Evolutionary conservation across 2,329 filamentous ascomycete species (phyloP).

Genomic region (Xylariaceae sp.): DNA sequence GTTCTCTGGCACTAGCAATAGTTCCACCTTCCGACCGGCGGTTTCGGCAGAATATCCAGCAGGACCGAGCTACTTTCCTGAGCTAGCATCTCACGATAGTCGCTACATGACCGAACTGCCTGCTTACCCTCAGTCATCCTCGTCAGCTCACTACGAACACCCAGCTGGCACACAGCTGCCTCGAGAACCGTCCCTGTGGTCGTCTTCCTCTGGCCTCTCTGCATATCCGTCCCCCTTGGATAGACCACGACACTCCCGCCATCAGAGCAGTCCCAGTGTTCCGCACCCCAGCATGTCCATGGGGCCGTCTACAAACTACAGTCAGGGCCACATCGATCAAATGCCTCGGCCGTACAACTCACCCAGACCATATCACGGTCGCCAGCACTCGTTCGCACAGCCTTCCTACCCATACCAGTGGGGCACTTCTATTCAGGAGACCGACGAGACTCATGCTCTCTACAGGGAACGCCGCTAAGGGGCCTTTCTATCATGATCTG

Average conservation of each 20-base stretch:
- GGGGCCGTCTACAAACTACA: slow-evolving; percentile 5
- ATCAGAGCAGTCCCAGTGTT: slow-evolving; percentile 23
- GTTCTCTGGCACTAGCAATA: slow-evolving; percentile 9
- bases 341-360: slow-evolving; percentile 4
- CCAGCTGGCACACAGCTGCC: neutral
- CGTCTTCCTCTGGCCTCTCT: slow-evolving; percentile 3
- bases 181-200: no score
- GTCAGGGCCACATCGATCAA: slow-evolving; percentile 3
- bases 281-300: slow-evolving; percentile 6
- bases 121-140: slow-evolving; percentile 3
- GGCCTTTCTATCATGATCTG: no score
- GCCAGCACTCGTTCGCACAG: slow-evolving; percentile 7
- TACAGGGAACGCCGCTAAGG: slow-evolving; percentile 15
- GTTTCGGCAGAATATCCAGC: slow-evolving; percentile 11
- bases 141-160: slow-evolving; percentile 13
- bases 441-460: slow-evolving; percentile 12
- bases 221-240: slow-evolving; percentile 1
- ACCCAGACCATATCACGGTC: slow-evolving; percentile 6
- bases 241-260: slow-evolving; percentile 19
- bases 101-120: slow-evolving; percentile 9
- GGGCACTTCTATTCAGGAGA: slow-evolving; percentile 8
- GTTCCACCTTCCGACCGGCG: slow-evolving; percentile 11
- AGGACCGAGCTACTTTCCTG: slow-evolving; percentile 5
- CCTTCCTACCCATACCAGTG: neutral
- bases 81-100: slow-evolving; percentile 10